A percentile compares a stretch with the other conserved stretches of the same genome.
phyloP scores from a whole-genome alignment of 164 flowering plant genomes.

The Sextonia rubra region DNA sequence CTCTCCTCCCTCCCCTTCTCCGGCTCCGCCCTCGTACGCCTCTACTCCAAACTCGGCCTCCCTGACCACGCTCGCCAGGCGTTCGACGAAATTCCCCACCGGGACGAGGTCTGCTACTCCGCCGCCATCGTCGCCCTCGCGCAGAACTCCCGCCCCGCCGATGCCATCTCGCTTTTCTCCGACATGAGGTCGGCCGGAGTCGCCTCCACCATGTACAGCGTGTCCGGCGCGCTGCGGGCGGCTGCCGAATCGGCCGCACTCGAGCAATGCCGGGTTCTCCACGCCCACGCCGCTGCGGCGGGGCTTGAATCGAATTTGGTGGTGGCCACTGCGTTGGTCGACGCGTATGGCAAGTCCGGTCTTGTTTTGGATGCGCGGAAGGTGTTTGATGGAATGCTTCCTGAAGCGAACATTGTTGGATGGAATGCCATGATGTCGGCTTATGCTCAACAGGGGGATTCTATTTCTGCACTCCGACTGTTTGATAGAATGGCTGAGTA shows the following conservation, averaged over 20 bases:
- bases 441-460: constrained; percentile 71
- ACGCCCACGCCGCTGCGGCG: constrained; percentile 46
- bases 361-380: constrained; percentile 45
- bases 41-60: constrained; percentile 40
- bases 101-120: constrained; percentile 54
- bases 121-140: constrained; percentile 56
- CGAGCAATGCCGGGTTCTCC: constrained; percentile 56
- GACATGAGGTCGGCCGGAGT: constrained; percentile 37
- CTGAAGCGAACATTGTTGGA: constrained; percentile 32
- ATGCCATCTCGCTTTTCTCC: constrained; percentile 42
- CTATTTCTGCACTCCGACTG: constrained; percentile 30
- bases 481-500: constrained; percentile 33
- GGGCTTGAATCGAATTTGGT: constrained; percentile 45
- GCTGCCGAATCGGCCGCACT: constrained; percentile 47
- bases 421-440: constrained; percentile 69
- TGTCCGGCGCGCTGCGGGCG: constrained; percentile 57
- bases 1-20: constrained; percentile 36
- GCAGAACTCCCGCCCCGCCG: constrained; percentile 32
- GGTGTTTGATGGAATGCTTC: constrained; percentile 42
- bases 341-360: constrained; percentile 70
- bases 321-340: constrained; percentile 55
- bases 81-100: constrained; percentile 53
- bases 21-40: constrained; percentile 38
- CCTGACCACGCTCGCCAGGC: constrained; percentile 33
- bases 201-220: constrained; percentile 36